Evolutionary conservation across 345 rosid genomes (phyloP), one percentile per base, ranked within the genome.

Genomic region (Dovyalis caffra): DNA sequence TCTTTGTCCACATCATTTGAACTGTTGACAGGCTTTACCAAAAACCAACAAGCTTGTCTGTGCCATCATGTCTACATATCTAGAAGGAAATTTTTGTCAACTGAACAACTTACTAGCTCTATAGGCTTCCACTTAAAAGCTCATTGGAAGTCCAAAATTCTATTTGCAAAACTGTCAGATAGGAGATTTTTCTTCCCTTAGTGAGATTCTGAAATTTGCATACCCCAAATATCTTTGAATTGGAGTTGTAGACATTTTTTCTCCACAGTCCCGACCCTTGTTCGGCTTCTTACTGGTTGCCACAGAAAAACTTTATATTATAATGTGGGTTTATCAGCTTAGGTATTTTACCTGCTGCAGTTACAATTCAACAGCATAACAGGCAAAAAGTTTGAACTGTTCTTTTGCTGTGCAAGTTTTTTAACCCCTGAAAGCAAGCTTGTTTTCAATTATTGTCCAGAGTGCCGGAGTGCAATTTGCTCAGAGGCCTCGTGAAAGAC

Each of bases 391-490:
- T 74, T 35, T 29, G 32, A 70, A 29, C 9, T 16, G 38, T 40
- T 35, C 32, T 21, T 29, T 66, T 57, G n/a, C 23, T 38, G 57
- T 53, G 38, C 3, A 38, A 10, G 18, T 45, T 9, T 64, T 57
- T 45, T 40, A 14, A n/a, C 6, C 56, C 16, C 20, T 68, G 67
- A 72, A 77, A 33, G 15, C 56, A 45, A 72, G 56, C 62, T 31
- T 69, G 33, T 74, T 71, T 53, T 81, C 23, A 35, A 47, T n/a
- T 66, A 75, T 67, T 73, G 68, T 60, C 90, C 90, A 95, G 98
- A 75, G 82, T 63, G 88, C 94, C 28, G 99, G 99, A 74, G 96
- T 95, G 69, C 85, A 91, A 71, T 92, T 95, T 85, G 86, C 97
- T 68, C 94, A 86, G 74, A 85, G 93, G 72, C 75, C 88, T 38